Conservation (phyloP, 208 protist species). For the Zelonia costaricensis region DNA sequence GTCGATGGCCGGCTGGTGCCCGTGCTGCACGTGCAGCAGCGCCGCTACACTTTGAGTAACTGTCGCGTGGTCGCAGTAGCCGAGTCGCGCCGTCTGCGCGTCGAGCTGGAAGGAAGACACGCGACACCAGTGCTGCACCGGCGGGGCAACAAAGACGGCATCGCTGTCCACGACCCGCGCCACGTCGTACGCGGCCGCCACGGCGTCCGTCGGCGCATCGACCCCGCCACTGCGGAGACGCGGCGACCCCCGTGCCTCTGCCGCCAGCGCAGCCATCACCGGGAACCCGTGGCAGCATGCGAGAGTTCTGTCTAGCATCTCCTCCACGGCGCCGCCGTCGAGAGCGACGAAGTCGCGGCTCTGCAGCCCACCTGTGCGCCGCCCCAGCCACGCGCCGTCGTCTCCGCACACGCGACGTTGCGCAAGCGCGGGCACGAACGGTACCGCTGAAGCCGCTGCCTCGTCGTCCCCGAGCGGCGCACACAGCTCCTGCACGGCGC, state of each 20-base stretch:
- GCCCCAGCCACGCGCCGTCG: too few relatives aligned
- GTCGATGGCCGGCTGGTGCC: conserved; percentile 7
- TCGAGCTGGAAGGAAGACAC: conserved; percentile 25
- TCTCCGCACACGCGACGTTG: background rate
- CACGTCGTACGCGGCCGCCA: conserved; percentile 18
- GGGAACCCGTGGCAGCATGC: background rate
- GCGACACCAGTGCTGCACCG: conserved; percentile 5
- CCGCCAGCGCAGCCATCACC: conserved; percentile 12
- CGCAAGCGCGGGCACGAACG: background rate
- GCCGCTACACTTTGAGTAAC: conserved; percentile 12
- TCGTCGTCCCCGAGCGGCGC: background rate
- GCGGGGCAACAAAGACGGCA: conserved; percentile 14
- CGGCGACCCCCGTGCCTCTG: background rate
- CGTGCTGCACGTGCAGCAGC: conserved; percentile 9
- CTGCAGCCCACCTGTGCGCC: too few relatives aligned
- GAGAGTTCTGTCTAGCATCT: background rate
- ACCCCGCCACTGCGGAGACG: background rate
- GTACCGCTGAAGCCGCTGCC: background rate
- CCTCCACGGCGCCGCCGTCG: conserved; percentile 6
- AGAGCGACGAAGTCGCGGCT: background rate
- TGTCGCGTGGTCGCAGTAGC: conserved; percentile 16
- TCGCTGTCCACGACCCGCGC: conserved; percentile 14
- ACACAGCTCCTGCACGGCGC: conserved; percentile 8
- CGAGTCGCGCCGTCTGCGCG: conserved; percentile 13
- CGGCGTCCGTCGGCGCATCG: background rate